phyloP scores from a whole-genome alignment of 345 rosid species.

The Lenwebbia sp. region DNA sequence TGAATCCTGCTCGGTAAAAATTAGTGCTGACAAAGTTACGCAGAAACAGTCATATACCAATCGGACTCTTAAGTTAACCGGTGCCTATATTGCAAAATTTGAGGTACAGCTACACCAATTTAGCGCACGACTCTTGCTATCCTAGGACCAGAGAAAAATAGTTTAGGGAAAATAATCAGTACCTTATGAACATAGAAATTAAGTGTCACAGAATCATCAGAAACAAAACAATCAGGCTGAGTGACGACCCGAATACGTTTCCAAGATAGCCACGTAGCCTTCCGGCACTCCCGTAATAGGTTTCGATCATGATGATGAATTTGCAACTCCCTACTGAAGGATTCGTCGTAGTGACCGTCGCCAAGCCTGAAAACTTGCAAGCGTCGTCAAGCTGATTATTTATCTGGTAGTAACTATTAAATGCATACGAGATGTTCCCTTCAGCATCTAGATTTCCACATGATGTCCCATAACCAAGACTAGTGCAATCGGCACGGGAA shows the following conservation, averaged over 20 bases:
- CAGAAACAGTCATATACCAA: not conserved
- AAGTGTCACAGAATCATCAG: conserved; percentile 14
- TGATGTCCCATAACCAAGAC: conserved; percentile 83
- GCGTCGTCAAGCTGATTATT: conserved; percentile 64
- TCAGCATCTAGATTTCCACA: conserved; percentile 46
- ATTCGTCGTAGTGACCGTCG: conserved; percentile 41
- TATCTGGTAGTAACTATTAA: conserved; percentile 82
- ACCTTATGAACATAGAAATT: not conserved
- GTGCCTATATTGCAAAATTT: not conserved
- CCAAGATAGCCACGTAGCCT: not conserved
- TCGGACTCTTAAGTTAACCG: not conserved
- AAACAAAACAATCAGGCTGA: conserved; percentile 15
- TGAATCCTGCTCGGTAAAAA: not conserved
- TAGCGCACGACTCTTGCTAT: not conserved
- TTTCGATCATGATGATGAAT: conserved; percentile 64
- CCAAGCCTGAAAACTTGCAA: conserved; percentile 67
- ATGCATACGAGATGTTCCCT: conserved; percentile 77
- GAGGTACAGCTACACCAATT: not conserved
- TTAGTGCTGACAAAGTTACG: not conserved
- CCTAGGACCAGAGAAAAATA: not conserved
- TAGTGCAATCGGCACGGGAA: conserved; percentile 66
- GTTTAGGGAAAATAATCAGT: conserved; percentile 4
- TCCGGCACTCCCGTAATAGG: conserved; percentile 45
- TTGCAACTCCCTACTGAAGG: conserved; percentile 53
- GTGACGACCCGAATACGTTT: conserved; percentile 7